Evolutionary conservation across 768 basidiomycete species (phyloP).

Genomic region (Guyanaporus albipodus): DNA sequence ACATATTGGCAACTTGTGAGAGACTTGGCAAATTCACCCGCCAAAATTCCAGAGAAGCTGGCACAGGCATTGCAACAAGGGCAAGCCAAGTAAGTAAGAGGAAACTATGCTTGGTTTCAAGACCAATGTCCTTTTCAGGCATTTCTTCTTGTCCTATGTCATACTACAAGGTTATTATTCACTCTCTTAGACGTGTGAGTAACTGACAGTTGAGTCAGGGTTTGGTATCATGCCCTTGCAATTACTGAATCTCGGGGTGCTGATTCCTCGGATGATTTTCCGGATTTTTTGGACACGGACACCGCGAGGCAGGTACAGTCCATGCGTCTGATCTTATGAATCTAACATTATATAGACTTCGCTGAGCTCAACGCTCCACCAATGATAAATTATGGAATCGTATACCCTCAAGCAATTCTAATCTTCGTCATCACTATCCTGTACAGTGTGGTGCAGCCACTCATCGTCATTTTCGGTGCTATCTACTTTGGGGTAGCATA

Average conservation of each 20-base stretch:
- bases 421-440: slow-evolving; percentile 93
- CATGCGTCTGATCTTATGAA: neutral
- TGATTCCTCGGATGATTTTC: slow-evolving; percentile 74
- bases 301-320: slow-evolving; percentile 64
- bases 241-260: slow-evolving; percentile 84
- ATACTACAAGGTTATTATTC: slow-evolving; percentile 64
- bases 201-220: slow-evolving; percentile 39
- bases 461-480: slow-evolving; percentile 93
- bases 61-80: slow-evolving; percentile 79
- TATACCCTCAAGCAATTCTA: slow-evolving; percentile 95
- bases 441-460: slow-evolving; percentile 93
- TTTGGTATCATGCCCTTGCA: slow-evolving; percentile 96
- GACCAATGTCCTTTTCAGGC: slow-evolving; percentile 34
- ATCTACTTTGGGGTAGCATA: slow-evolving; percentile 96
- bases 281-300: slow-evolving; percentile 81
- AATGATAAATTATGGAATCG: slow-evolving; percentile 95
- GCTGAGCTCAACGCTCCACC: slow-evolving; percentile 97
- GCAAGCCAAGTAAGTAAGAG: slow-evolving; percentile 53
- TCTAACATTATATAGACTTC: slow-evolving; percentile 56
- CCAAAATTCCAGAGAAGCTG: slow-evolving; percentile 90
- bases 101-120: slow-evolving; percentile 10
- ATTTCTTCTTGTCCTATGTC: slow-evolving; percentile 84
- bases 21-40: slow-evolving; percentile 90
- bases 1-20: slow-evolving; percentile 90
- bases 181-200: neutral